Conservation (phyloP, 2,329 filamentous ascomycete species). For the Beauveria bassiana region DNA sequence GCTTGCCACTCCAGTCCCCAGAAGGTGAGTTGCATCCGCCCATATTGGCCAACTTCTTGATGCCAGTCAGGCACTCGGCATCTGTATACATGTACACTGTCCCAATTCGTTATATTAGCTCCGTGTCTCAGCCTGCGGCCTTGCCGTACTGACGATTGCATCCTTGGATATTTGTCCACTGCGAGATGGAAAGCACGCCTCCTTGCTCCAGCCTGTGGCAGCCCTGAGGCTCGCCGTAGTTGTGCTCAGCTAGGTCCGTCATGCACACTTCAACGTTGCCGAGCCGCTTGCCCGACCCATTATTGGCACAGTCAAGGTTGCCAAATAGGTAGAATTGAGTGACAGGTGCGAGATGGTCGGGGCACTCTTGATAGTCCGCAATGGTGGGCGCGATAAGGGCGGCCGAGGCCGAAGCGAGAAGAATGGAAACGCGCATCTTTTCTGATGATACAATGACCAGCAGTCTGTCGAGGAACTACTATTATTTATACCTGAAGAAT, state of each 20-base stretch:
- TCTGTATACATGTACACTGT: conserved; percentile 6
- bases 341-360: conserved; percentile 1
- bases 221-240: conserved; percentile 6
- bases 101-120: not conserved
- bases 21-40: not conserved
- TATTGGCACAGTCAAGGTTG: not conserved
- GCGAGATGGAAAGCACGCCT: not conserved
- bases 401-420: not conserved
- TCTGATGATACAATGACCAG: not conserved
- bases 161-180: conserved; percentile 4
- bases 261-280: conserved; percentile 1
- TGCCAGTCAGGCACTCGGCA: not conserved
- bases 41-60: not conserved
- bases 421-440: not conserved
- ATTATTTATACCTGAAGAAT: not conserved
- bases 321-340: conserved; percentile 2
- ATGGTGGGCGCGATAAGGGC: not conserved
- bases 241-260: conserved; percentile 1
- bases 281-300: not conserved
- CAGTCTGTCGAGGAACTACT: not conserved
- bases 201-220: conserved; percentile 3
- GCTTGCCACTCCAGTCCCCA: not conserved
- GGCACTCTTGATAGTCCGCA: conserved; percentile 1
- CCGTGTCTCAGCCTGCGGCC: not conserved
- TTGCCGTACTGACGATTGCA: conserved; percentile 1